Base-by-base conservation (phyloP, 2,329 filamentous ascomycete species). In the Thermoascus crustaceus region DNA sequence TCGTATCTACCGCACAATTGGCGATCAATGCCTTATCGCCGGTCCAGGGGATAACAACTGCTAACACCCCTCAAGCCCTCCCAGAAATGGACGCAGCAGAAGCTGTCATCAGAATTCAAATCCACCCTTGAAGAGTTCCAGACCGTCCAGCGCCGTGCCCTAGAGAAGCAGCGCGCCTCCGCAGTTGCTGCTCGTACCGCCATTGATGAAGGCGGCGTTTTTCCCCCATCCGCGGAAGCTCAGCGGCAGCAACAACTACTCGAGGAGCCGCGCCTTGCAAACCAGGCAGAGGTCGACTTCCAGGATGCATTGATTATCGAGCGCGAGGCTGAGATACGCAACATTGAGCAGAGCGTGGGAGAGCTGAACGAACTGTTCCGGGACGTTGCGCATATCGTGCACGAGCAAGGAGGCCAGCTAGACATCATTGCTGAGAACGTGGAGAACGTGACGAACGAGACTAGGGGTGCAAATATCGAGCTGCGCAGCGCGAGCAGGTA, bases 331-430 rank as follows among this genome's bases (percentile, higher is more conserved):
- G 91, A 98, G 67, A 98, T 98, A 47, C 81, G 88, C 43, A 93
- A 94, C 57, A 98, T 98, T 52, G 91, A 96, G 66, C 88, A 95
- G 61, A 87, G 85, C 37, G 91, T 98, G 5, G 84, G 84, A 37
- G 91, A 98, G 54, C 69, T 98, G 43, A 98, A 98, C 53, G 91
- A 96, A 54, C 73, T 98, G 27, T 98, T 98, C 71, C 76, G 88
- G 44, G 89, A 98, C 67, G 87, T 98, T n/a, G 91, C 89, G 30
- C 87, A 94, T 60, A 95, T 98, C 60, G 88, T 98, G 33, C 78
- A 78, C 42, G 89, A 96, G 64, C 91, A 98, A 65, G 91, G 91
- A 33, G 84, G 86, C 49, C 78, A 85, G 61, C 70, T 98, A 19
- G 82, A 89, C 54, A 84, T 84, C 11, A 94, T 98, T 51, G 80